phyloP scores from a whole-genome alignment of 176 grass and related monocot species.

The Phoenix dactylifera region DNA sequence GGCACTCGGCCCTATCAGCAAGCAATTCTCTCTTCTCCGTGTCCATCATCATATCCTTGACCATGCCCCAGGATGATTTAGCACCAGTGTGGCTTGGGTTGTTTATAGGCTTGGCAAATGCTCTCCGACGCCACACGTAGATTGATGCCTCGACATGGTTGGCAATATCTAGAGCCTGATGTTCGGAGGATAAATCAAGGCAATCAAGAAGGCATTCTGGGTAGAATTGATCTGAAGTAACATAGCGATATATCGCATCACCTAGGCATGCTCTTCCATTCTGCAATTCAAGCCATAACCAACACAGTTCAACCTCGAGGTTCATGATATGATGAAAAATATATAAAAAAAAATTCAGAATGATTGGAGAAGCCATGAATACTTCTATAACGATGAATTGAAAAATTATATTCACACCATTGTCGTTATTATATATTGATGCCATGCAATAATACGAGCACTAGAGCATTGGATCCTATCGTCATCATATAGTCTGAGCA shows the following conservation, averaged over 20 bases:
- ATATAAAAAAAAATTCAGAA: no score
- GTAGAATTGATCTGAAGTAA: slow-evolving; percentile 73
- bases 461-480: no score
- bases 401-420: no score
- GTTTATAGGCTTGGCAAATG: neutral
- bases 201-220: slow-evolving; percentile 66
- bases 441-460: no score
- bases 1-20: slow-evolving; percentile 55
- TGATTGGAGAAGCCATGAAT: no score
- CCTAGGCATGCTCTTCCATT: slow-evolving; percentile 66
- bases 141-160: slow-evolving; percentile 64
- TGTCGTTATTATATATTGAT: no score
- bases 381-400: no score
- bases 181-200: slow-evolving; percentile 67
- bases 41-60: slow-evolving; percentile 50
- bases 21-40: slow-evolving; percentile 74
- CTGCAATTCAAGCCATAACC: slow-evolving; percentile 17
- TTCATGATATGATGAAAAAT: no score
- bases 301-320: no score
- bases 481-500: no score
- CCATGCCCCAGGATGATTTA: slow-evolving; percentile 72
- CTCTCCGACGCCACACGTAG: slow-evolving; percentile 72
- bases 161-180: slow-evolving; percentile 79
- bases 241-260: slow-evolving; percentile 54
- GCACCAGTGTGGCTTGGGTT: slow-evolving; percentile 19